These are phyloP conservation scores for Suillus weaverae DNA, from an alignment of 768 basidiomycete genomes.

Conservation along the genomic window DNA sequence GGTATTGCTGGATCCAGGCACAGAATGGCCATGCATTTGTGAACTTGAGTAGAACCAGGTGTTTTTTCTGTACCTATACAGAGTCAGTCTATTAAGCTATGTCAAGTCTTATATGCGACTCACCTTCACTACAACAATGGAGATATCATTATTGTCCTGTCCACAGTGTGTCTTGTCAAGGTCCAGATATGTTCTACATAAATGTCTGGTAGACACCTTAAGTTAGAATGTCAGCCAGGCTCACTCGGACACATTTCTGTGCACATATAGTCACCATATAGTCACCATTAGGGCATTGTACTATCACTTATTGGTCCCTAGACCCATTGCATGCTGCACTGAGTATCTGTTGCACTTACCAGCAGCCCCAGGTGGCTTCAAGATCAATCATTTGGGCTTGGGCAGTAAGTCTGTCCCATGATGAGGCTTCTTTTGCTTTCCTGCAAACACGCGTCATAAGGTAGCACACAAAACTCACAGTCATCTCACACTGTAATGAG, in stretches of 20 bases:
- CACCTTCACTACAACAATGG: too few species aligned
- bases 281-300: background rate
- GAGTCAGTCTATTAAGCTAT: too few species aligned
- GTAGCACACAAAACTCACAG: background rate
- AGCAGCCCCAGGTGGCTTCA: background rate
- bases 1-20: too few species aligned
- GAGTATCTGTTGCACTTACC: background rate
- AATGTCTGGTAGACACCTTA: too few species aligned
- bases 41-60: too few species aligned
- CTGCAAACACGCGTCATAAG: background rate
- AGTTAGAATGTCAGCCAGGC: too few species aligned
- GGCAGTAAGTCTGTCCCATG: background rate
- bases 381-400: background rate
- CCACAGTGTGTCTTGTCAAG: too few species aligned
- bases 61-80: too few species aligned
- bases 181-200: too few species aligned
- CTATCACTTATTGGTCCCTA: background rate
- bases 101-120: too few species aligned
- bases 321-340: background rate
- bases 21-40: too few species aligned
- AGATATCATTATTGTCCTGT: too few species aligned
- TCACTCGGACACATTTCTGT: background rate
- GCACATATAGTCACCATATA: background rate
- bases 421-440: background rate
- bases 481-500: background rate